Percentiles rank a stretch among this genome's conserved stretches.
phyloP scores from a whole-genome alignment of 2,329 filamentous ascomycete genomes.

The Fusarium falciforme region DNA sequence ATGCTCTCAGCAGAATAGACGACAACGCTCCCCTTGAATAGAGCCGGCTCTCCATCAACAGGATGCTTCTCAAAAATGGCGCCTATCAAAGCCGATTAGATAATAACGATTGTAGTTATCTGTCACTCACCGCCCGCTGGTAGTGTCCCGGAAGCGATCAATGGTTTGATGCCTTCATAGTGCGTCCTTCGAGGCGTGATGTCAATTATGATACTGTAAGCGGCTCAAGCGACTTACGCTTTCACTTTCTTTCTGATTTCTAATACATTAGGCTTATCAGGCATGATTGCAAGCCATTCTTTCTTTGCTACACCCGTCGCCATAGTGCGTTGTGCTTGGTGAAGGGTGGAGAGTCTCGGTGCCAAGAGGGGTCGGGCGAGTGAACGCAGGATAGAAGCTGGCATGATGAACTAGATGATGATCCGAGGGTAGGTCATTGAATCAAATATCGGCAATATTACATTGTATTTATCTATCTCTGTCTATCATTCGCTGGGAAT shows the following conservation, averaged over 20 bases:
- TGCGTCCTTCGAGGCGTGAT: neutral
- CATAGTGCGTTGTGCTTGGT: conserved; percentile 7
- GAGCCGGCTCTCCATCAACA: conserved; percentile 17
- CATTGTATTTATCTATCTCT: neutral
- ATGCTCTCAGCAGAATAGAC: conserved; percentile 10
- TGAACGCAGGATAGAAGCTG: neutral
- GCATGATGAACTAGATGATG: neutral
- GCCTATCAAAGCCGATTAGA: neutral
- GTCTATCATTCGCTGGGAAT: neutral
- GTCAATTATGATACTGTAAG: neutral
- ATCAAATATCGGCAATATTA: no score
- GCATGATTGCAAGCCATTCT: conserved; percentile 20
- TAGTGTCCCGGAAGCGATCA: conserved; percentile 29
- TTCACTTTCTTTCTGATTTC: conserved; percentile 18
- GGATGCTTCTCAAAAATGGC: conserved; percentile 31
- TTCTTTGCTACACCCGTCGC: neutral
- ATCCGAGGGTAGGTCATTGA: no score
- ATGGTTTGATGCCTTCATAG: conserved; percentile 30
- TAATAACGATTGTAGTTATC: neutral
- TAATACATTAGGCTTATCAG: conserved; percentile 16
- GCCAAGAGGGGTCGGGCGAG: neutral
- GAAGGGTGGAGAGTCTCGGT: neutral
- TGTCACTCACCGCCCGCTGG: conserved; percentile 21
- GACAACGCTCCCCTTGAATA: conserved; percentile 20
- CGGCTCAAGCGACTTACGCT: neutral